Evolutionary conservation across 1,284 basidiomycete species (phyloP).

Genomic region (Salmacisia buchloeana): DNA sequence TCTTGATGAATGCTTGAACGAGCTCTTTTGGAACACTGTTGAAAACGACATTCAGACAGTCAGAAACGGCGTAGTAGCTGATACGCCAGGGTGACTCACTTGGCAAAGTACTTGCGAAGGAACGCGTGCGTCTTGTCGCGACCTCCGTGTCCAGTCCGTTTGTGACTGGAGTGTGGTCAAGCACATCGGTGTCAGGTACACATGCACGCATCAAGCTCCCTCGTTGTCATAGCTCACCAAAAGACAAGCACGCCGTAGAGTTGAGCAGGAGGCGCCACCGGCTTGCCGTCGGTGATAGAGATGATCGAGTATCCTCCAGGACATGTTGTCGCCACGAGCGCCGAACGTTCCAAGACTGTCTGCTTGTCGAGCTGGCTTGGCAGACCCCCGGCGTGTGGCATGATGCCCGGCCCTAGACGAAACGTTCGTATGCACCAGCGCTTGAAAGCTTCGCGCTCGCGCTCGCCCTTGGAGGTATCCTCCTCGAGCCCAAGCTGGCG

Average conservation of each 20-base stretch:
- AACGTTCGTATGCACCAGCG: conserved; percentile 5
- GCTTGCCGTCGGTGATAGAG: conserved; percentile 3
- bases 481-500: conserved; percentile 6
- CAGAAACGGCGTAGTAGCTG: background rate
- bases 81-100: conserved; percentile 10
- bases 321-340: background rate
- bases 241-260: conserved; percentile 9
- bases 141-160: conserved; percentile 8
- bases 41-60: no score
- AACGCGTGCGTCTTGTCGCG: conserved; percentile 14
- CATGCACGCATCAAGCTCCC: background rate
- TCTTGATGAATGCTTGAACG: conserved; percentile 13
- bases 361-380: conserved; percentile 7
- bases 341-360: background rate
- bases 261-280: conserved; percentile 7
- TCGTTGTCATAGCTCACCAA: conserved; percentile 9
- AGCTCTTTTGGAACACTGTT: conserved; percentile 14
- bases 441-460: conserved; percentile 8
- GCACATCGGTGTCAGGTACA: background rate
- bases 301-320: conserved; percentile 9
- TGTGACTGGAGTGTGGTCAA: conserved; percentile 9
- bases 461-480: conserved; percentile 7
- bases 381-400: background rate
- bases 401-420: background rate
- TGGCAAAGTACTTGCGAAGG: conserved; percentile 10